Base-by-base conservation (phyloP, 179 eudicot species). In the Heliamphora pulchella region DNA sequence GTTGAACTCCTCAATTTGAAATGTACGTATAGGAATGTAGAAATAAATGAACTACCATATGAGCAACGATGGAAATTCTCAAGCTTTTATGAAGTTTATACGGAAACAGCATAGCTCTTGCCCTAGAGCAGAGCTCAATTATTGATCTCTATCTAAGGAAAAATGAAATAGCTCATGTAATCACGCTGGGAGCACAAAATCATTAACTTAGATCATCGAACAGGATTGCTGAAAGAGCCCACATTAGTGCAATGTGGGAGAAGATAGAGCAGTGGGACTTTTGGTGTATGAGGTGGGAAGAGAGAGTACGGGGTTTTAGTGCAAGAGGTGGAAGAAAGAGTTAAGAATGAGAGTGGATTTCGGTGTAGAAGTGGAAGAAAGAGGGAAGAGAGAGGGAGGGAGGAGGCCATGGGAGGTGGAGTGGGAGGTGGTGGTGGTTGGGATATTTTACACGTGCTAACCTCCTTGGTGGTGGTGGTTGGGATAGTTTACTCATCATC, bases 141-240 rank as follows among this genome's bases (percentile, higher is more conserved):
- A 63, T 63, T 22, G 18, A 77, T 20, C 22, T 18, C 44, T 48
- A n/a, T 76, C 54, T 48, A 13, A 54, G 59, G 44, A 31, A 71
- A 47, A 59, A 71, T 53, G 54, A 54, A 71, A 50, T 76, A 70
- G 31, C 31, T 31, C 31, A 78, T 54, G 31, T 31, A 31, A 31
- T 43, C 59, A 43, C 13, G 31, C 48, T 50, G 31, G 55, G 59
- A 79, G 17, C 71, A 78, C 61, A 46, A 77, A 78, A 51, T 54
- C 66, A 61, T 22, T 31, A 74, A 71, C 5, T 65, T 6, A 41
- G 77, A 74, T 58, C 50, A 81, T 70, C 83, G 53, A 59, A 75
- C 54, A 75, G 53, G 31, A 8, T 48, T 22, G 53, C 58, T 48
- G 41, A 4, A 46, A 44, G 22, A 50, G 20, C 75, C 75, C 57